phyloP scores from a whole-genome alignment of 192 early-diverging fungal genomes.

The Mortierella hygrophila region DNA sequence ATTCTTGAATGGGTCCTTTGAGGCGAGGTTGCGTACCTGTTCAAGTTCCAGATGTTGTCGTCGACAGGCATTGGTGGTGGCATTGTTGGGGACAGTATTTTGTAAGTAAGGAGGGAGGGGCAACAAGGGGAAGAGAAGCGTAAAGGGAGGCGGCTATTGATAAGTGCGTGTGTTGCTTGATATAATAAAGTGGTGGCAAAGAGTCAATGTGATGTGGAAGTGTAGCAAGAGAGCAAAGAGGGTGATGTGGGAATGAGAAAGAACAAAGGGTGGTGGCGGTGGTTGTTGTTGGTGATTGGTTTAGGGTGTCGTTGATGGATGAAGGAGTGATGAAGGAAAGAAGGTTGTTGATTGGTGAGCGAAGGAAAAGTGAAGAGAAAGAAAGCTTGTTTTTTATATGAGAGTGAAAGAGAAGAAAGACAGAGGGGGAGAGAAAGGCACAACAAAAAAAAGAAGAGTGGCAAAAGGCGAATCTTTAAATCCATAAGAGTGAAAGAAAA shows the following conservation, averaged over 20 bases:
- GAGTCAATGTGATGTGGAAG: neutral
- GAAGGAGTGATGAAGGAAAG: neutral
- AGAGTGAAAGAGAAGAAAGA: neutral
- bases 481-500: too few species aligned
- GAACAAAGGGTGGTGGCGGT: neutral
- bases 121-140: neutral
- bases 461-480: too few species aligned
- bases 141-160: too few species aligned
- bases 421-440: neutral
- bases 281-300: neutral
- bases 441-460: neutral
- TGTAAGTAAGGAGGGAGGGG: neutral
- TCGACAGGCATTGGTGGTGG: conserved; percentile 54
- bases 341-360: neutral
- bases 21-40: conserved; percentile 28
- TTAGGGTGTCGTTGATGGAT: neutral
- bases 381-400: neutral
- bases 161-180: neutral
- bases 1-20: neutral
- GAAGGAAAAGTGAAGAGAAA: neutral
- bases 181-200: neutral
- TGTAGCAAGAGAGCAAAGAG: neutral
- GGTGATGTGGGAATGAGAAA: neutral
- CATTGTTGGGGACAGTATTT: conserved; percentile 14
- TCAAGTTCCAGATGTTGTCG: conserved; percentile 56